Percentiles rank a stretch among this genome's conserved stretches.
Evolutionary conservation across 306 rosid genomes (phyloP).

Genomic region (Prinsepia uniflora): DNA sequence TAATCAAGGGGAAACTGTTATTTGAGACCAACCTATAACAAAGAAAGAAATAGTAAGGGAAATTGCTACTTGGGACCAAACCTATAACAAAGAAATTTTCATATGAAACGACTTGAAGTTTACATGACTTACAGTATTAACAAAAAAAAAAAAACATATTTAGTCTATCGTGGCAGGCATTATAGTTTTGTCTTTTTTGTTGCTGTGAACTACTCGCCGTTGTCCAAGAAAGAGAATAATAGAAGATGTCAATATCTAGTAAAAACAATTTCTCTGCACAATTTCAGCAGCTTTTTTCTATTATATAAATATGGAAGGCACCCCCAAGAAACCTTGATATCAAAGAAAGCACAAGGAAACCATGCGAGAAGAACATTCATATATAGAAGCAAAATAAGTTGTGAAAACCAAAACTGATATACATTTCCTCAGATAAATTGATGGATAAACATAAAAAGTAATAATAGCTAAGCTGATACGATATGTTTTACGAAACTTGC

Average conservation of each 20-base stretch:
- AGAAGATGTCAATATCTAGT: neutral
- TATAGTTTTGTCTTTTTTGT: neutral
- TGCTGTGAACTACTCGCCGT: neutral
- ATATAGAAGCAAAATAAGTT: slow-evolving; percentile 13
- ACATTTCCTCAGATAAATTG: slow-evolving; percentile 21
- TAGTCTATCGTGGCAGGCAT: neutral
- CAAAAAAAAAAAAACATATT: neutral
- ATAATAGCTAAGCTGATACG: slow-evolving; percentile 20
- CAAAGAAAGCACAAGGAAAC: neutral
- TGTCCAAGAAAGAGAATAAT: neutral
- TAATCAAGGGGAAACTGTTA: neutral
- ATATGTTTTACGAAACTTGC: slow-evolving; percentile 23
- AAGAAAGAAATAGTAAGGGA: no score
- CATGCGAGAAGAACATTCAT: neutral
- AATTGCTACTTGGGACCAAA: no score
- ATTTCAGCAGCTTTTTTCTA: neutral
- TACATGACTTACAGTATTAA: no score
- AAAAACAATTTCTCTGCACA: neutral
- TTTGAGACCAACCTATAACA: neutral
- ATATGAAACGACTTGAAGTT: no score
- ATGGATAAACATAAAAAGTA: slow-evolving; percentile 20
- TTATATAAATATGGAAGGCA: neutral
- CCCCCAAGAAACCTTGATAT: neutral
- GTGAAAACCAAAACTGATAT: slow-evolving; percentile 33
- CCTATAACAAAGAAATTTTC: no score